phyloP scores from a whole-genome alignment of 257 asterid genomes.

The Marsdenia floribunda region DNA sequence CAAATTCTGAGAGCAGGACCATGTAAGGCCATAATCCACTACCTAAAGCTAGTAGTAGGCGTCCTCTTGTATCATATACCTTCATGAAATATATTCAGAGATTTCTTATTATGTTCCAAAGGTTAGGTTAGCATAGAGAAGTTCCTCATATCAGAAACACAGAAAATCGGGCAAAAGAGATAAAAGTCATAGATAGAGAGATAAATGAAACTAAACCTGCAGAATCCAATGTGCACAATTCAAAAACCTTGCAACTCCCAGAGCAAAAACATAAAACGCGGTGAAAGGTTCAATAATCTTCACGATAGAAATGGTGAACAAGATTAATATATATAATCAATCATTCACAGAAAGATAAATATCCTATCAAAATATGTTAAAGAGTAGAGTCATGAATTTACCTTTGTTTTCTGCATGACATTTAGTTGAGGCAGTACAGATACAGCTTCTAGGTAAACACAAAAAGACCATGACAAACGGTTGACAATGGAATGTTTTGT shows the following conservation, averaged over 20 bases:
- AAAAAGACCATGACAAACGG: conserved; percentile 31
- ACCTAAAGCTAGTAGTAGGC: conserved; percentile 60
- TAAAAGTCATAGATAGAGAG: too few relatives aligned
- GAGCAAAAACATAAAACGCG: conserved; percentile 41
- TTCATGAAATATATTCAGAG: conserved; percentile 13
- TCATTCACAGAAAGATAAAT: not conserved
- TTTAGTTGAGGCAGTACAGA: conserved; percentile 39
- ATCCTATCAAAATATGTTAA: too few relatives aligned
- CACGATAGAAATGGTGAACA: not conserved
- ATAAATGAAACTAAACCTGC: conserved; percentile 21
- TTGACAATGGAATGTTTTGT: conserved; percentile 26
- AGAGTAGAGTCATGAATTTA: not conserved
- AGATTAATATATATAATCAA: not conserved
- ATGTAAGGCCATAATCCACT: conserved; percentile 64
- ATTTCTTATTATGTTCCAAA: not conserved
- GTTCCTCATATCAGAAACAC: too few relatives aligned
- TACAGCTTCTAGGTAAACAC: conserved; percentile 38
- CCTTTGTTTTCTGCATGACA: conserved; percentile 33
- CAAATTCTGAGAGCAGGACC: conserved; percentile 67
- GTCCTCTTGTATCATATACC: conserved; percentile 65
- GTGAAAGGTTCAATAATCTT: conserved; percentile 42
- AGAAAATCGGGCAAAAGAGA: too few relatives aligned
- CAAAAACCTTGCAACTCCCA: conserved; percentile 41
- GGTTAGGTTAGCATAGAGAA: not conserved
- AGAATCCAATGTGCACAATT: conserved; percentile 46